Evolutionary conservation across 108 stramenopile genomes (phyloP).

Genomic region (Ochromonas danica): DNA sequence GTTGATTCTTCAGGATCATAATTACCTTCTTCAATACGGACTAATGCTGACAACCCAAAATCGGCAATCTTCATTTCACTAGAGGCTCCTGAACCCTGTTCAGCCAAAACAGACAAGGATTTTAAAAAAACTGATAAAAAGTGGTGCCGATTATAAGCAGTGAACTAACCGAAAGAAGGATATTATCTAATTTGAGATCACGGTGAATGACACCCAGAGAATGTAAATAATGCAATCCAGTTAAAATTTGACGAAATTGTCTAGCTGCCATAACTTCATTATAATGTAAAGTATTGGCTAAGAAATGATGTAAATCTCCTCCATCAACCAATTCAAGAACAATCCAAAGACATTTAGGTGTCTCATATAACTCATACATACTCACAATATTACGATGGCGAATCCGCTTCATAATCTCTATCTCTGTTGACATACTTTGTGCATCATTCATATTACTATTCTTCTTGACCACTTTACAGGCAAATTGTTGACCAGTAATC

Average conservation of each 20-base stretch:
- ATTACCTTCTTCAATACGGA: not conserved
- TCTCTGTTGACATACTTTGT: constrained; percentile 5
- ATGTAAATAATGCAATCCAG: constrained; percentile 80
- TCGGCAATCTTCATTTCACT: constrained; percentile 8
- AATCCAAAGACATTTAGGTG: not conserved
- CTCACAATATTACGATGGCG: constrained; percentile 31
- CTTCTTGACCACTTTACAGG: constrained; percentile 24
- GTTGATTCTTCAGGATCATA: constrained; percentile 3
- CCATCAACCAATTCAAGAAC: constrained; percentile 16
- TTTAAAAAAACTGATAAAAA: not conserved
- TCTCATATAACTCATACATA: constrained; percentile 29
- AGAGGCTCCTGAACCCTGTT: not conserved
- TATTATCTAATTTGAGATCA: constrained; percentile 86
- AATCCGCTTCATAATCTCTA: constrained; percentile 20
- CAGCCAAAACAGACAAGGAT: not conserved
- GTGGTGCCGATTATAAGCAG: not conserved
- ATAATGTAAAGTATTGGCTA: constrained; percentile 1
- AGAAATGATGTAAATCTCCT: constrained; percentile 23
- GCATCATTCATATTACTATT: constrained; percentile 30
- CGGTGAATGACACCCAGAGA: constrained; percentile 72
- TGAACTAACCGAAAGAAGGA: constrained; percentile 58
- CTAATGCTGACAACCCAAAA: constrained; percentile 29
- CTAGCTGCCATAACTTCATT: not conserved
- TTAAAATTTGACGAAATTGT: constrained; percentile 57
- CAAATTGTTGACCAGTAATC: constrained; percentile 16